Evolutionary conservation across 208 protist species (phyloP).

Genomic region (Trypanosoma grayi): DNA sequence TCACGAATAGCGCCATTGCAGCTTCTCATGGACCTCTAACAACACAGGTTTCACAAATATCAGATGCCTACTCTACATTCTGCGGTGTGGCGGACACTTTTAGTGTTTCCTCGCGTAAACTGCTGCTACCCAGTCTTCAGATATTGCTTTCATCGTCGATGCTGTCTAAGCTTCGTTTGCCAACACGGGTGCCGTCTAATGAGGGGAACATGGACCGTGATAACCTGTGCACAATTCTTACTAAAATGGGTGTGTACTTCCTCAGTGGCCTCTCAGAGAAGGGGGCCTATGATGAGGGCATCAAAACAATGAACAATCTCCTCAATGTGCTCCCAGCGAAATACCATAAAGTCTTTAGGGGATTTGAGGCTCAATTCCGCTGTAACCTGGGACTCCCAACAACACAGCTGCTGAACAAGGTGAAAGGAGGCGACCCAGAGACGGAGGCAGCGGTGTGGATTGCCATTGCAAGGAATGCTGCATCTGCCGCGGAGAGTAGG

Average conservation of each 20-base stretch:
- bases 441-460: conserved; percentile 68
- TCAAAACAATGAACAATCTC: conserved; percentile 42
- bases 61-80: conserved; percentile 24
- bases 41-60: conserved; percentile 25
- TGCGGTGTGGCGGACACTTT: conserved; percentile 23
- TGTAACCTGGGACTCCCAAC: conserved; percentile 41
- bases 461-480: conserved; percentile 42
- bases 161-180: conserved; percentile 8
- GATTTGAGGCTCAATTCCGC: conserved; percentile 55
- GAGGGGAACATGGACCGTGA: conserved; percentile 17
- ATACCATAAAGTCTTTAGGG: conserved; percentile 47
- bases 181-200: background rate
- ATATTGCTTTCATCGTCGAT: conserved; percentile 61
- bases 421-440: conserved; percentile 52
- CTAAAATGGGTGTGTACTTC: conserved; percentile 23
- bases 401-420: conserved; percentile 29
- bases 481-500: conserved; percentile 21
- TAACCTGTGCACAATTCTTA: conserved; percentile 8
- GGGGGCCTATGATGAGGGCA: conserved; percentile 35
- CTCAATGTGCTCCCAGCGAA: conserved; percentile 47
- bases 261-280: conserved; percentile 23
- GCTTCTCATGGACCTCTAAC: conserved; percentile 38
- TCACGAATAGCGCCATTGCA: conserved; percentile 77
- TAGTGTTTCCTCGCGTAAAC: conserved; percentile 13
- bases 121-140: conserved; percentile 59